Evolutionary conservation across 805 yeast genomes (phyloP).

Genomic region (Blastobotrys peoriensis): DNA sequence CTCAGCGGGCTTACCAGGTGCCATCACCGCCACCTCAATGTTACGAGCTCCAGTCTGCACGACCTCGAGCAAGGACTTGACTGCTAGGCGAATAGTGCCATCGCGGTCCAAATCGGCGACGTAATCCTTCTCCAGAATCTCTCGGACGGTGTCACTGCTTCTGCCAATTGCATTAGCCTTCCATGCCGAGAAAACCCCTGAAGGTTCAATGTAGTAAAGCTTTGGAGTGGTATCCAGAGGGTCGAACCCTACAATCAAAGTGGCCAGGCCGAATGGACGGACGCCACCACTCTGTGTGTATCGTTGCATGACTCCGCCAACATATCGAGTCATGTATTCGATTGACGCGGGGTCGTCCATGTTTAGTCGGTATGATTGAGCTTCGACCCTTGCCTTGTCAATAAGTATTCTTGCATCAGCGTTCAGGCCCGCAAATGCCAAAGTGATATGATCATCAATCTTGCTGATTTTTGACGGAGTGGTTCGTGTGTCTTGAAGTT

Average conservation of each 20-base stretch:
- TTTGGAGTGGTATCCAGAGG: slow-evolving; percentile 73
- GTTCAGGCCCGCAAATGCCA: slow-evolving; percentile 95
- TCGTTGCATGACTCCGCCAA: slow-evolving; percentile 96
- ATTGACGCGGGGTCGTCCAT: slow-evolving; percentile 89
- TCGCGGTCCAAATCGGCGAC: slow-evolving; percentile 53
- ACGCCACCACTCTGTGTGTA: slow-evolving; percentile 99
- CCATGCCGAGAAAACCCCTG: slow-evolving; percentile 97
- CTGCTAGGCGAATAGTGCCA: slow-evolving; percentile 71
- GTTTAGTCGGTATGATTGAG: slow-evolving; percentile 90
- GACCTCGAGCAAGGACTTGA: slow-evolving; percentile 85
- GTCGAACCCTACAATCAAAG: slow-evolving; percentile 94
- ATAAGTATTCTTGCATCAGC: slow-evolving; percentile 97
- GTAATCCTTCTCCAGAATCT: slow-evolving; percentile 87
- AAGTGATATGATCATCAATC: slow-evolving; percentile 81
- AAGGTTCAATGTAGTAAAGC: slow-evolving; percentile 92
- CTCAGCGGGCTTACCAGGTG: slow-evolving; percentile 56
- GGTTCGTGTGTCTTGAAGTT: slow-evolving; percentile 92
- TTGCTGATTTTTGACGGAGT: slow-evolving; percentile 93
- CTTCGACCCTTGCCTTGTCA: slow-evolving; percentile 93
- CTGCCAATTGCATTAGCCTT: slow-evolving; percentile 96
- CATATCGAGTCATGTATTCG: slow-evolving; percentile 86
- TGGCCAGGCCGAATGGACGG: slow-evolving; percentile 94
- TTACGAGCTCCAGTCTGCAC: slow-evolving; percentile 98
- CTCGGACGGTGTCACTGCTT: slow-evolving; percentile 90
- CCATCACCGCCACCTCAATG: slow-evolving; percentile 85